These are phyloP conservation scores for Mycena vulgaris DNA, from an alignment of 768 basidiomycete species.

Conservation along the genomic window DNA sequence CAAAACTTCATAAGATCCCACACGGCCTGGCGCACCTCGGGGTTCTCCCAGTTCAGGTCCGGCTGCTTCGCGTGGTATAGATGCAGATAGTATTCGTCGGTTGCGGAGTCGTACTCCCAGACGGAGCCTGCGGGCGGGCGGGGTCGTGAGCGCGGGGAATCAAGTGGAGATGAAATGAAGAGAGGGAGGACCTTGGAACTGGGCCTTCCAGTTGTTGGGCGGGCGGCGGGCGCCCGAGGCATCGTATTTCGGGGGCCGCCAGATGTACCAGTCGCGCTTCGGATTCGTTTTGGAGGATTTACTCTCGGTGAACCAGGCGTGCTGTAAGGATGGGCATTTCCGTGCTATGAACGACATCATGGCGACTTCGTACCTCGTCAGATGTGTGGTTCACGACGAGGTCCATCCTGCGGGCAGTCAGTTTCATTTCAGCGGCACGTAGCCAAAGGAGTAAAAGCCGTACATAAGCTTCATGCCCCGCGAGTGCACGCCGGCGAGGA, in stretches of 20 bases:
- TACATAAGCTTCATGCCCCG: slow-evolving; percentile 82
- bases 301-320: slow-evolving; percentile 80
- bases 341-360: background rate
- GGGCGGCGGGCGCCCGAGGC: slow-evolving; percentile 67
- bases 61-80: slow-evolving; percentile 78
- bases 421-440: background rate
- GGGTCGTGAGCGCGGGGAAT: too few relatives aligned
- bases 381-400: slow-evolving; percentile 85
- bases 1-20: slow-evolving; percentile 81
- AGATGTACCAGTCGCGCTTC: slow-evolving; percentile 85
- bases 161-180: too few relatives aligned
- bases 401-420: slow-evolving; percentile 71
- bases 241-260: slow-evolving; percentile 73
- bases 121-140: slow-evolving; percentile 76
- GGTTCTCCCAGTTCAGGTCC: slow-evolving; percentile 85
- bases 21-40: slow-evolving; percentile 69
- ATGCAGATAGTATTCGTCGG: slow-evolving; percentile 83
- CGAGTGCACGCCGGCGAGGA: slow-evolving; percentile 68
- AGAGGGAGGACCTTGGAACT: slow-evolving; percentile 70
- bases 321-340: slow-evolving; percentile 55
- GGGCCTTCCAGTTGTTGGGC: slow-evolving; percentile 83
- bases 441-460: background rate
- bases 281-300: slow-evolving; percentile 64
- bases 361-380: slow-evolving; percentile 61
- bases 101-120: slow-evolving; percentile 78